Base-by-base conservation (phyloP, 2,329 filamentous ascomycete genomes). In the Botrytis sinoallii region DNA sequence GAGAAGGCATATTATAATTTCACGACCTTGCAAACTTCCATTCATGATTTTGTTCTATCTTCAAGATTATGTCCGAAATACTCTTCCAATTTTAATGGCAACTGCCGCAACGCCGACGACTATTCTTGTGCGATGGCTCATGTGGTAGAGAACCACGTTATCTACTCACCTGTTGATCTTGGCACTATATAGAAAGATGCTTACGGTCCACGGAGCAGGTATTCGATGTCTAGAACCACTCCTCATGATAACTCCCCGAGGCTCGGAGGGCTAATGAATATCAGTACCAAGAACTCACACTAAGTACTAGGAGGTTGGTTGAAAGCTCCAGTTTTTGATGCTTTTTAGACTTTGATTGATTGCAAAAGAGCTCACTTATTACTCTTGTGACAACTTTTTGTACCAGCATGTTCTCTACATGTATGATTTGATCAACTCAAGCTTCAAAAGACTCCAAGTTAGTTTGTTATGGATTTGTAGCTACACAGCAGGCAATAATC, bases 401-500 rank as follows among this genome's bases (percentile, higher is more conserved):
- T 35, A n/a, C 38, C 38, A 61, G 35, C 59, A 38, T 40, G 25
- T 63, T 25, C 59, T 61, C 20, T 63, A 42, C 38, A n/a, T 63
- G 60, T 40, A 42, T 63, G 35, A n/a, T n/a, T 40, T 38, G 60
- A 38, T 63, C 38, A 63, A 52, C n/a, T 32, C 42, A 35, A 32
- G 48, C 22, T 22, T 32, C 18, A 18, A 18, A 38, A 55, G 25
- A 38, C 14, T 40, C 55, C 25, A 48, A 67, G 52, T 20, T 52
- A 35, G 10, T 68, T 55, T 68, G 35, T 46, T 68, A 55, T 55
- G 35, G 29, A 29, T 68, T 40, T 38, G 32, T 68, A 68, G 65
- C 46, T 55, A 55, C 65, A 55, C 66, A 22, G 66, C 66, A 68
- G 66, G 55, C 35, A 40, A 68, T 55, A 22, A 68, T 68, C 48